Evolutionary conservation across 768 basidiomycete species (phyloP), one percentile per base, ranked within the genome.

Genomic region (Mycena haematopus): DNA sequence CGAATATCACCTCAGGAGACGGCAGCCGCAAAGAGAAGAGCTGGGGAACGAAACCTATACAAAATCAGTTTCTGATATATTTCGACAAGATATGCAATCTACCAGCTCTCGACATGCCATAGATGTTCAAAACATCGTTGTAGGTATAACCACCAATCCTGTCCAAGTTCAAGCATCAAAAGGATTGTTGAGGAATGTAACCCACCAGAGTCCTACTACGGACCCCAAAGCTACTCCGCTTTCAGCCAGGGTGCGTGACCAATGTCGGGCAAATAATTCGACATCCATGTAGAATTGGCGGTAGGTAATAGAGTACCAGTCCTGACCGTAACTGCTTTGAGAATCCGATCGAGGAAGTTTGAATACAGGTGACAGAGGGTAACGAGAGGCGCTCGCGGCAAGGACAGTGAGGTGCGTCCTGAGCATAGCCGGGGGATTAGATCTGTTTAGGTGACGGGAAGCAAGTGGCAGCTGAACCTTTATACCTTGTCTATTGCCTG

Each of bases 71-170:
- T 52, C 21, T 31, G 53, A 21, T 22, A 45, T 47, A 50, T 19
- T 44, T 31, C 29, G 11, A 4, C 19, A 14, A 53, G 21, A 50
- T 21, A 11, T n/a, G 24, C 11, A 44, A 60, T 54, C 6, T 7
- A 59, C 60, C 87, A n/a, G 86, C 86, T 65, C 86, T 77, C 4
- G 86, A 82, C 60, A 90, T 74, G 52, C 84, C 84, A 66, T 88
- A 89, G 62, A 90, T 84, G 58, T 86, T 81, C 31, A 88, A 74
- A 35, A 84, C 82, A 67, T 90, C 88, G 33, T 76, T 73, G 70
- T 90, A 90, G 27, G 83, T 79, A 73, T 83, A 83, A 11, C 88
- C 88, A 22, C 82, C 79, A 14, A 90, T 73, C 88, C 89, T 90
- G 55, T 6, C n/a, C 40, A 11, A 63, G 62, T 59, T 55, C 64